Evolutionary conservation across 2,329 filamentous ascomycete species (phyloP), one percentile per base, ranked within the genome.

Genomic region (Aspergillus sojae): DNA sequence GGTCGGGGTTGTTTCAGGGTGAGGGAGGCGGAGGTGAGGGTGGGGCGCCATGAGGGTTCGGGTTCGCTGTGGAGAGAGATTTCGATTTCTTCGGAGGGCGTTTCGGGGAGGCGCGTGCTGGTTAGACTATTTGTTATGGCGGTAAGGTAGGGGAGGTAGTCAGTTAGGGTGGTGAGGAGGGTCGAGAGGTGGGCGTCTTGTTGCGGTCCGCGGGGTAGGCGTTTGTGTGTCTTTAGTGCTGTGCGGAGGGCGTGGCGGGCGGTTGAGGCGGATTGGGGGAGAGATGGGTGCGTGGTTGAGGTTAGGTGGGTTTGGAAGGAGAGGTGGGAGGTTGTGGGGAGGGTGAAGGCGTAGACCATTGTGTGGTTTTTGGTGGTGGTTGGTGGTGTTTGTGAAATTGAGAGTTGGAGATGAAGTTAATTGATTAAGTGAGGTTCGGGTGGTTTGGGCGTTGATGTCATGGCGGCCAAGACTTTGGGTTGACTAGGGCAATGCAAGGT

Each of bases 331-430:
- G 94, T 97, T 0, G 94, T 98, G 2, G 95, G 94, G 36, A 98
- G 87, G 12, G 87, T 81, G 74, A 97, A 97, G 14, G 91, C 91
- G 75, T 92, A 98, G 36, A 94, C 94, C 95, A 98, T 98, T 60
- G 53, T 74, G 72, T 41, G 6, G 34, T 36, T 54, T 63, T n/a
- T 53, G 9, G 34, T 30, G 43, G 46, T 46, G 55, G 52, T 64
- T 58, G 59, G 19, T 32, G 23, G 23, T 50, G 56, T 41, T 32
- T 46, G 56, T 41, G n/a, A 41, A 45, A 60, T 62, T 36, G 63
- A 56, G 53, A 60, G 67, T 65, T 61, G 61, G 65, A 69, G 57
- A 54, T 48, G 45, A 14, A 48, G 23, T 28, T 48, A 6, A 26
- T 23, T 23, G 23, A 23, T 4, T 26, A 26, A 12, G 12, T 7